Evolutionary conservation across 1,139 yeast genomes (phyloP).

Genomic region (Diutina sp.): DNA sequence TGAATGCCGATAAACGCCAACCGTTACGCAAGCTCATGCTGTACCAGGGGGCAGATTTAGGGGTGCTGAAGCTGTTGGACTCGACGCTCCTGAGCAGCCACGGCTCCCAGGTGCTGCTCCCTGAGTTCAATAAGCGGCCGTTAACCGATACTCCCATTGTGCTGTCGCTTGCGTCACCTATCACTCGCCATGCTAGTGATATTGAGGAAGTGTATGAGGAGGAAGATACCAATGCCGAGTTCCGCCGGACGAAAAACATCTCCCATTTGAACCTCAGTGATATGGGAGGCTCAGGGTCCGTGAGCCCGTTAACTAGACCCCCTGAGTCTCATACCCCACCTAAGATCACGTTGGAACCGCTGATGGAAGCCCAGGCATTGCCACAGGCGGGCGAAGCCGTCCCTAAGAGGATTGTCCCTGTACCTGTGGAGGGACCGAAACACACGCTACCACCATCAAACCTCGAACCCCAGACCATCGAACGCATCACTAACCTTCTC

Average conservation of each 20-base stretch:
- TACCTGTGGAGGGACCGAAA: background rate
- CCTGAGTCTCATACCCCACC: background rate
- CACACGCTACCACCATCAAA: background rate
- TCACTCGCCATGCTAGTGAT: constrained; percentile 17
- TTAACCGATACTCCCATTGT: constrained; percentile 61
- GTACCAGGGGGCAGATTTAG: background rate
- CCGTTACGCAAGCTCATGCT: background rate
- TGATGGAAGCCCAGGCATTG: constrained; percentile 1
- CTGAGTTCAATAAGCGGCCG: constrained; percentile 58
- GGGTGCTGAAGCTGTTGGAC: constrained; percentile 1
- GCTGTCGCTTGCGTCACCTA: constrained; percentile 43
- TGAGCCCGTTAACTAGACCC: background rate
- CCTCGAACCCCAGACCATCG: background rate
- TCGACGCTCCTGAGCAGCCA: background rate
- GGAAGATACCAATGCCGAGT: constrained; percentile 6
- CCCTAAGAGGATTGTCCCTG: background rate
- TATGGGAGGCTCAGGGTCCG: constrained; percentile 8
- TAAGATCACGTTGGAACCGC: background rate
- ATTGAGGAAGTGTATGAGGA: constrained; percentile 10
- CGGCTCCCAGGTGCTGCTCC: constrained; percentile 15
- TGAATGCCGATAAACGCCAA: background rate
- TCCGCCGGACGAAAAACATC: constrained; percentile 21
- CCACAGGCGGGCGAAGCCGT: background rate
- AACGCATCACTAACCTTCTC: background rate
- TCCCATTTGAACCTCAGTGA: constrained; percentile 31